Base-by-base conservation (phyloP, 371 early-diverging fungal genomes). In the Parasitella parasitica region DNA sequence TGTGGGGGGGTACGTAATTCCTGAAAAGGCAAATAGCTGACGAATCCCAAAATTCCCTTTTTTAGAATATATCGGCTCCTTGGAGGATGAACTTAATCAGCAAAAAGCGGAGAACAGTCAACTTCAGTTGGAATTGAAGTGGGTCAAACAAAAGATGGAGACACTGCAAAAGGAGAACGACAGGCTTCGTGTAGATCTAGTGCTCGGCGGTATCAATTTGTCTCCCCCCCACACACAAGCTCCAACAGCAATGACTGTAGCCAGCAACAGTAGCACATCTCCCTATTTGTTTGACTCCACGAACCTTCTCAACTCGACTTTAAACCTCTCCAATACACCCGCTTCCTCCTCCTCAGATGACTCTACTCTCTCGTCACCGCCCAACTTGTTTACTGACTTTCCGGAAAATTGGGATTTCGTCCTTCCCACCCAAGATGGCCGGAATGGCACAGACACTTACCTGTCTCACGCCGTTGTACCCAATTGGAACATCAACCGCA, bases 41-140 rank as follows among this genome's bases (percentile, higher is more conserved):
- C 67, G 60, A 59, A 16, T 34, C 27, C n/a, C 2, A 16, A 22
- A 22, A 34, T 70, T 69, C 26, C 60, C 65, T 61, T 61, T 54
- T 61, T 43, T 61, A 88, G 90, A 94, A 75, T 93, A 95, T 52
- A 86, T 95, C 52, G 69, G 82, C 3, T 86, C 81, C 27, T 75
- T 95, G 24, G 94, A 94, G 70, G 84, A 75, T 28, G 63, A 70
- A 41, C 66, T 84, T 1, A 68, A 81, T 28, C 72, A 82, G 52
- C 67, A 71, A 52, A 71, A 75, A 50, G 61, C 65, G 36, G 89
- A 90, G 54, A 89, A 84, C 64, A 66, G 66, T 20, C 78, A 78
- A 59, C 66, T 89, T 27, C 78, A 81, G 41, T 67, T 78, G 6
- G 86, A 88, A 66, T 43, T 88, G 4, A 72, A 79, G 24, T 69